These are phyloP conservation scores for Eucalyptus caleyi DNA, from an alignment of 345 rosid genomes.

Conservation along the genomic window DNA sequence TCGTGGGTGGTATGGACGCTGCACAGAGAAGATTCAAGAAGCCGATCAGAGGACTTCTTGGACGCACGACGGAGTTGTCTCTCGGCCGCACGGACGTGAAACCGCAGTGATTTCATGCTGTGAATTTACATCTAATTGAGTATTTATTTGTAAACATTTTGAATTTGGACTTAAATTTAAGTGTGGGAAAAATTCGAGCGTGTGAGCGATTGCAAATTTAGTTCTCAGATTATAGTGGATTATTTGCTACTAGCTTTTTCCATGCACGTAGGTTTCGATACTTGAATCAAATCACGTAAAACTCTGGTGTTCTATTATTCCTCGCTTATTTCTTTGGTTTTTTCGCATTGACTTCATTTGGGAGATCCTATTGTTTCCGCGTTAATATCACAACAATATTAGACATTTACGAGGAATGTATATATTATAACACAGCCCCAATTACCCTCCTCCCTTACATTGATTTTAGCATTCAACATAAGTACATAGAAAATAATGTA, in stretches of 20 bases:
- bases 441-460: too few relatives aligned
- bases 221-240: fast-evolving
- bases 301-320: fast-evolving
- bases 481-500: too few relatives aligned
- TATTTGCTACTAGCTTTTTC: fast-evolving
- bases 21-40: too few relatives aligned
- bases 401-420: too few relatives aligned
- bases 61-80: background rate
- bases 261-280: fast-evolving
- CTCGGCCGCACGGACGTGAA: fast-evolving
- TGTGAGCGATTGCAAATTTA: too few relatives aligned
- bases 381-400: too few relatives aligned
- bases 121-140: too few relatives aligned
- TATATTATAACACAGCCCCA: too few relatives aligned
- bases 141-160: fast-evolving
- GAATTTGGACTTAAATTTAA: fast-evolving
- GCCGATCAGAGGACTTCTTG: too few relatives aligned
- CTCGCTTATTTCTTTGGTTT: fast-evolving
- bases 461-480: too few relatives aligned
- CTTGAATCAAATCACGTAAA: fast-evolving
- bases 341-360: too few relatives aligned
- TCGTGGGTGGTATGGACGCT: too few relatives aligned
- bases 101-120: fast-evolving
- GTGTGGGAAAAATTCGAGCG: fast-evolving
- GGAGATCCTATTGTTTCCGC: fast-evolving